Evolutionary conservation across 371 early-diverging fungal genomes (phyloP), one percentile per base, ranked within the genome.

Genomic region (Syncephalastrum racemosum): DNA sequence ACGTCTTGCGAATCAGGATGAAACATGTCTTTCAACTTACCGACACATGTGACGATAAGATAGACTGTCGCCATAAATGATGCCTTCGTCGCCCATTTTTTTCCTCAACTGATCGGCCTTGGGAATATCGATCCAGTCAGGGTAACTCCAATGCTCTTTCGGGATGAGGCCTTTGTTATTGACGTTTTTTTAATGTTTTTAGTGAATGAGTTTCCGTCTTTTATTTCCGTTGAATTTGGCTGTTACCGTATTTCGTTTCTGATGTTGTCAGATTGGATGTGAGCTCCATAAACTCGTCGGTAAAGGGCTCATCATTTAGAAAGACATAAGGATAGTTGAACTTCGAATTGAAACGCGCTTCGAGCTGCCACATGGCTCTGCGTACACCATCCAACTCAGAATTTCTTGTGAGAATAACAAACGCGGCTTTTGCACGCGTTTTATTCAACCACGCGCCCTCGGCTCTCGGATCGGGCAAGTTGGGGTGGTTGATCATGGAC

Each of bases 31-130:
- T 40, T 51, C n/a, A 6, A 25, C 55, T 58, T 62, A 86, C 68
- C 93, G 77, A 74, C 98, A 98, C 98, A 98, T 97, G 63, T 97
- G 92, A 46, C 96, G 85, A 73, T 98, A 98, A 7, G 93, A 87
- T 60, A 88, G 73, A 27, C 82, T 82, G 2, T 83, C 92, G 22
- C 92, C 98, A 66, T 97, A 97, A 19, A 91, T 85, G n/a, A 95
- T 84, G 13, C 74, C 65, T n/a, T 72, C 65, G 5, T 71, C 69
- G 50, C 83, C 74, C 87, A 93, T 75, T 15, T 66, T 54, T 31
- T 77, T 58, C 64, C 90, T 70, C 13, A 63, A 53, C 50, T 79
- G 65, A 25, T 71, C 68, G 4, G 91, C 93, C 57, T 77, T 76
- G 14, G 80, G 68, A 58, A 79, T 67, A 70, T 96, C 84, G 64